Conservation (phyloP, 2,329 filamentous ascomycete genomes). For the Grosmannia serpens region DNA sequence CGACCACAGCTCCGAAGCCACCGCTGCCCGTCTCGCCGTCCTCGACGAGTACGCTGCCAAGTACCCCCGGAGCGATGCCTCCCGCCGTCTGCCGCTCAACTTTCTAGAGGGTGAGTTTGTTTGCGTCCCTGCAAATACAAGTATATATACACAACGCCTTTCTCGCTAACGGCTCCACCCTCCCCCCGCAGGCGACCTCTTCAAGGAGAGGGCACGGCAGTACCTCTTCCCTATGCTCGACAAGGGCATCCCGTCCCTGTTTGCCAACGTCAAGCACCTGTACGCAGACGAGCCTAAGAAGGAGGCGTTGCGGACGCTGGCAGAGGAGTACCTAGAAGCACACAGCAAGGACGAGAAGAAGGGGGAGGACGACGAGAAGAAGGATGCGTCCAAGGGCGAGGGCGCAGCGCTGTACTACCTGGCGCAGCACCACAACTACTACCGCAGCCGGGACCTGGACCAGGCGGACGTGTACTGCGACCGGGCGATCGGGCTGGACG, state of each 20-base stretch:
- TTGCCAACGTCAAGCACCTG: constrained; percentile 90
- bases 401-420: constrained; percentile 84
- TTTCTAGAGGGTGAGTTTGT: constrained; percentile 58
- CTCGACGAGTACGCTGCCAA: constrained; percentile 74
- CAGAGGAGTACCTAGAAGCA: constrained; percentile 59
- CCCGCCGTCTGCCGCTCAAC: constrained; percentile 76
- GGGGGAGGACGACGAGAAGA: constrained; percentile 16
- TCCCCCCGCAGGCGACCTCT: constrained; percentile 52
- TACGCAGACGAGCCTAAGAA: constrained; percentile 72
- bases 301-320: constrained; percentile 61
- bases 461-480: constrained; percentile 78
- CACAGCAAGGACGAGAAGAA: constrained; percentile 22
- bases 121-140: neutral
- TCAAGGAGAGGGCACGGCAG: constrained; percentile 61
- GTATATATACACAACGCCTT: no score
- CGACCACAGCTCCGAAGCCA: constrained; percentile 37
- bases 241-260: constrained; percentile 90
- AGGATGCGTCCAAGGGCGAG: constrained; percentile 48
- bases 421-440: constrained; percentile 93
- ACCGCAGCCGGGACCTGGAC: constrained; percentile 68
- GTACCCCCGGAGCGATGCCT: constrained; percentile 72
- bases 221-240: constrained; percentile 80
- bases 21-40: constrained; percentile 51
- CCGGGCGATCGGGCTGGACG: constrained; percentile 66
- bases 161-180: neutral